Conservation (phyloP, 345 rosid genomes). For the Gossypium herbaceum region DNA sequence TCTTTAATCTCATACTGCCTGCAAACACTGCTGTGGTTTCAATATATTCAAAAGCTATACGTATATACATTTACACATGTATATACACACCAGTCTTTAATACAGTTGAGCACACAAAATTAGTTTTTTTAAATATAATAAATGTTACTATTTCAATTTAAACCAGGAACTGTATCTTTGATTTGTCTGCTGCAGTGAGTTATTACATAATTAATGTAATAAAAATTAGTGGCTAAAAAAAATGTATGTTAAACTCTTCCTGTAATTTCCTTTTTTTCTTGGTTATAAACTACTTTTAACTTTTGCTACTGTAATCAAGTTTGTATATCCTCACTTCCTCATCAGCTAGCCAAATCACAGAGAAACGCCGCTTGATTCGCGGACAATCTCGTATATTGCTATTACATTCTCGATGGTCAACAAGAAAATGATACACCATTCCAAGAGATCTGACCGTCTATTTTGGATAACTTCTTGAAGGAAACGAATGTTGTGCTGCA, state of each 20-base stretch:
- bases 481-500: constrained; percentile 94
- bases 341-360: constrained; percentile 13
- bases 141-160: background rate
- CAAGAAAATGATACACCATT: constrained; percentile 84
- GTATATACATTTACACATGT: background rate
- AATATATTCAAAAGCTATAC: background rate
- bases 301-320: background rate
- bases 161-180: background rate
- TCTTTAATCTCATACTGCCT: background rate
- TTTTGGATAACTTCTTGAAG: constrained; percentile 89
- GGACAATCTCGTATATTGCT: constrained; percentile 65
- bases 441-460: constrained; percentile 72
- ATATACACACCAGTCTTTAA: background rate
- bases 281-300: background rate
- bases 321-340: constrained; percentile 4
- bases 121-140: no score
- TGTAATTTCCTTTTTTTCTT: background rate
- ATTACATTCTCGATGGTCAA: constrained; percentile 63
- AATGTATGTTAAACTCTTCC: background rate
- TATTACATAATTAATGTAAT: background rate
- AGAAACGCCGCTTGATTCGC: constrained; percentile 39
- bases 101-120: background rate
- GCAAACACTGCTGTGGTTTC: background rate
- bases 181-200: background rate
- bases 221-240: constrained; percentile 2